These are phyloP conservation scores for Trichoderma afroharzianum DNA, from an alignment of 2,329 filamentous ascomycete species.

Conservation along the genomic window DNA sequence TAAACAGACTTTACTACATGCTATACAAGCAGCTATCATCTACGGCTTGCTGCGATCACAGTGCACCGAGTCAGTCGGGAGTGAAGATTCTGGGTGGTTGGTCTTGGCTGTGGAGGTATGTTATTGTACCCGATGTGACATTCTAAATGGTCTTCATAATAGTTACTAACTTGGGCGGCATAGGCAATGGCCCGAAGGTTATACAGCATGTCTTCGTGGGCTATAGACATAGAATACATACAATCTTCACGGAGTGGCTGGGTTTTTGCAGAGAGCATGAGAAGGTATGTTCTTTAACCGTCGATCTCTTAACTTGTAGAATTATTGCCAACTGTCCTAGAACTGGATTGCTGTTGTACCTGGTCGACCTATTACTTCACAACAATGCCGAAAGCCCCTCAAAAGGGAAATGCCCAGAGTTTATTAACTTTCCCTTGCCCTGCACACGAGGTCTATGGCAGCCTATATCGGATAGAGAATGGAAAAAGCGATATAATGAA, in stretches of 20 bases:
- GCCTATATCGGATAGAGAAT: background rate
- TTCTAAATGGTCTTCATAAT: too few species aligned
- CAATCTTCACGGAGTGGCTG: background rate
- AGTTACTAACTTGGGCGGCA: background rate
- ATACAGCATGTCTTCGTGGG: background rate
- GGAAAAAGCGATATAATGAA: background rate
- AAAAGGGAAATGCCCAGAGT: slow-evolving; percentile 1
- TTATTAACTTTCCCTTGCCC: background rate
- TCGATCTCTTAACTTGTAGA: background rate
- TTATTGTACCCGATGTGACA: background rate
- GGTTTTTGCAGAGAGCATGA: background rate
- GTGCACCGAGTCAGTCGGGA: background rate
- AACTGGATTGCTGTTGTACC: background rate
- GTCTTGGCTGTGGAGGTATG: background rate
- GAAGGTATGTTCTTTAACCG: background rate
- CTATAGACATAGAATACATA: background rate
- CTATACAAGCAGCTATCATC: background rate
- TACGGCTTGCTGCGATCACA: background rate
- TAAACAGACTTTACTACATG: background rate
- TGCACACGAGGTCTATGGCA: slow-evolving; percentile 10
- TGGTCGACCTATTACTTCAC: background rate
- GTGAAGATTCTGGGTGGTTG: background rate
- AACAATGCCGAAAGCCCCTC: background rate
- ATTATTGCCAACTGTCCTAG: background rate
- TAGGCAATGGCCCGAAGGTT: background rate